Conservation (phyloP, 129 eudicot species). For the Flaveria linearis region DNA sequence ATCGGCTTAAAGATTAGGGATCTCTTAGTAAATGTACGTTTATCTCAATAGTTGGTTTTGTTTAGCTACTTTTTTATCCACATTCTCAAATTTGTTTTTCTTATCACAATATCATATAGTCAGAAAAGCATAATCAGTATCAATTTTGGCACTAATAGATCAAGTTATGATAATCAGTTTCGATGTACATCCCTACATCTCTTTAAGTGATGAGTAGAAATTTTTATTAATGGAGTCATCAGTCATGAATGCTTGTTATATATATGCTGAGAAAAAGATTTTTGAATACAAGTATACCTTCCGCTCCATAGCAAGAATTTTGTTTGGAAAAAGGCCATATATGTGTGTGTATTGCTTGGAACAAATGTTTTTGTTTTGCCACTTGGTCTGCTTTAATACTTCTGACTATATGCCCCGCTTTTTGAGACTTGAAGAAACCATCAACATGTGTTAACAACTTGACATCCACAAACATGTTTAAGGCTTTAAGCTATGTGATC, state of each 20-base stretch:
- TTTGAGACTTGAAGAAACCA: background rate
- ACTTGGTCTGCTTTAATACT: background rate
- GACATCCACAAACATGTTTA: conserved; percentile 6
- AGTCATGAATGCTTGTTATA: background rate
- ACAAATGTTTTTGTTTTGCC: background rate
- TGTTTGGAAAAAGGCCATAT: background rate
- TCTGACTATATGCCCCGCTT: background rate
- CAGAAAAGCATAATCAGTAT: background rate
- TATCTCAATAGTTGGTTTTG: background rate
- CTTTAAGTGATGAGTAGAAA: background rate
- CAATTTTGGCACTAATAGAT: background rate
- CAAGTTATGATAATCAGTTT: background rate
- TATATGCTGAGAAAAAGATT: background rate
- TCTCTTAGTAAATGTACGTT: background rate
- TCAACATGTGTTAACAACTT: background rate
- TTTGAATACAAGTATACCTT: background rate
- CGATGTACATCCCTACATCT: conserved; percentile 1
- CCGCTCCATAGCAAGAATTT: background rate
- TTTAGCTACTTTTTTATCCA: too few species aligned
- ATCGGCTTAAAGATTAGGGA: background rate
- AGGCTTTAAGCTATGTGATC: conserved; percentile 2
- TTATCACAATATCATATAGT: too few species aligned
- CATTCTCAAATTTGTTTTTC: too few species aligned
- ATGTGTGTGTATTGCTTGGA: background rate
- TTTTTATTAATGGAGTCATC: background rate